Base-by-base conservation (phyloP, 2,329 filamentous ascomycete species). In the Magnaporthales sp. region DNA sequence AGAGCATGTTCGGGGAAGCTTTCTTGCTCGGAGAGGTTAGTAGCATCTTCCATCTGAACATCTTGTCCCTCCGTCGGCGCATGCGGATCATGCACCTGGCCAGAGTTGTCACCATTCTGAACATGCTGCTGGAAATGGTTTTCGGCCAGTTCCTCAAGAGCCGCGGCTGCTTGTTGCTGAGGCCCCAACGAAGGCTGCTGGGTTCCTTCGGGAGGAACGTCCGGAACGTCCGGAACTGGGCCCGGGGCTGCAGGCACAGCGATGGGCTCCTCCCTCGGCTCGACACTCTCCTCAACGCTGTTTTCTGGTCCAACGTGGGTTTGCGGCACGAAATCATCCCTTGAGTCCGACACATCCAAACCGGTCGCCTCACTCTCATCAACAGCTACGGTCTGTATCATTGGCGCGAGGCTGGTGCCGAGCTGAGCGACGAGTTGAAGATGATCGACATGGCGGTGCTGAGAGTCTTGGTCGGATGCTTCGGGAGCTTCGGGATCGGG, bases 401-500 rank as follows among this genome's bases (percentile, higher is more conserved):
- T 80, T 46, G 82, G 79, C 13, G 83, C 81, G 19, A 87, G 76
- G 60, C 80, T 83, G 68, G 85, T 83, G 63, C 83, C 84, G 58
- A 87, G 75, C 71, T 86, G 85, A 10, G 85, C 84, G 15, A 84
- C 84, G 54, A 87, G 77, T 73, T 86, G 84, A 58, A 87, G 77
- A 75, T 87, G 84, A 70, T 85, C 84, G 5, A 81, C 78, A 67
- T 81, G 85, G 46, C 80, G 15, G 77, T 73, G 3, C 77, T 46
- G 38, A 19, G 38, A 9, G 4, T 71, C 67, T n/a, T 71, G 67
- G 24, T 65, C 62, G 65, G 70, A 69, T 26, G 69, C 67, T 15
- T 67, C 67, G 29, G 68, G 67, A 62, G 69, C 67, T 30, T 70
- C 70, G 5, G 66, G 64, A 30, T 68, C 68, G 60, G 65, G 67